Conservation (phyloP, 176 grass and related monocot species). For the Echinochloa phyllopogon region DNA sequence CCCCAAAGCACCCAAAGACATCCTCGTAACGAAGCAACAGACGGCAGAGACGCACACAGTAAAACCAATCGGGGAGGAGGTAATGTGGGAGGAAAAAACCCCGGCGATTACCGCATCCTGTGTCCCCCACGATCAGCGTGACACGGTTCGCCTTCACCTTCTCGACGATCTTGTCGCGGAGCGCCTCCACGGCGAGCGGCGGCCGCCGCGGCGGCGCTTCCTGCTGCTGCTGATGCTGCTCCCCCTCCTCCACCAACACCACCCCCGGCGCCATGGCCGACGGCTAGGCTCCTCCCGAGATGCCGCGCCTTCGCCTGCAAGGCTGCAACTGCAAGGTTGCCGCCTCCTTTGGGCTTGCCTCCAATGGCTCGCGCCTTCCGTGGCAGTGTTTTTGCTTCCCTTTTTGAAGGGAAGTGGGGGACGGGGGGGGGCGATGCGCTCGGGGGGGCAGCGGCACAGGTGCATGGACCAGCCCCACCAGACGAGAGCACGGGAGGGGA, state of each 20-base stretch:
- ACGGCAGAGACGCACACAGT: not conserved
- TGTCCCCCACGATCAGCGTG: constrained; percentile 86
- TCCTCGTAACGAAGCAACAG: not conserved
- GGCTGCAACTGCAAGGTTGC: constrained; percentile 31
- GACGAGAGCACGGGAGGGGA: constrained; percentile 1
- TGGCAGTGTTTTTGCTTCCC: constrained; percentile 12
- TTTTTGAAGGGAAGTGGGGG: constrained; percentile 31
- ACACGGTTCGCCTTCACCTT: constrained; percentile 88
- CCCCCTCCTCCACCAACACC: not conserved
- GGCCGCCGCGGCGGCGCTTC: constrained; percentile 6
- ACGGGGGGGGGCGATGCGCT: not conserved
- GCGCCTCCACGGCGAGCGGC: constrained; percentile 66
- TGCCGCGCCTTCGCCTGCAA: constrained; percentile 21
- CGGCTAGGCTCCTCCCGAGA: not conserved
- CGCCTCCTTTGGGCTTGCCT: not conserved
- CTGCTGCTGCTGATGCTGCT: not conserved
- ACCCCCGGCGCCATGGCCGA: constrained; percentile 28
- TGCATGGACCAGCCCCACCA: constrained; percentile 16
- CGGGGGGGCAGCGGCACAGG: not conserved
- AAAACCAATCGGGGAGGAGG: not conserved
- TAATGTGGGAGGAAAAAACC: not conserved
- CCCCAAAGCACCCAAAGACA: not conserved
- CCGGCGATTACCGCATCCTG: constrained; percentile 69
- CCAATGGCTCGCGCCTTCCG: constrained; percentile 20
- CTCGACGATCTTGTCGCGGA: constrained; percentile 85